Evolutionary conservation across 768 basidiomycete species (phyloP), one percentile per base, ranked within the genome.

Genomic region (Phallus indusiatus): DNA sequence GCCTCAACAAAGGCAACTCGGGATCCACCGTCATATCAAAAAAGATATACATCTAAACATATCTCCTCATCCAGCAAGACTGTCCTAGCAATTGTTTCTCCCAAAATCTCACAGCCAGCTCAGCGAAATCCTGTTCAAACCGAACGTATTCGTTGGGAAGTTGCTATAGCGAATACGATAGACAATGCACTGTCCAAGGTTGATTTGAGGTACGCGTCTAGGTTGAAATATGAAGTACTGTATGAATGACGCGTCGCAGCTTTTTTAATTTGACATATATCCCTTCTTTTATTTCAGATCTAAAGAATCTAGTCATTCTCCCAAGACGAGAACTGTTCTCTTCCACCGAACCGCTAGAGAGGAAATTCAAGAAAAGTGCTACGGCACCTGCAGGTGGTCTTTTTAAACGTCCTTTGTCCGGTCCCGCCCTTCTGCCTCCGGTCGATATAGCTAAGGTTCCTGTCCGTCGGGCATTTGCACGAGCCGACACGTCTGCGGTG

Each of bases 1-100:
- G 85, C 77, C 0, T 82, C 83, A 0, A 76, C 78, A 3, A 81
- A 79, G 57, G 75, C 77, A 3, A 71, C 64, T 28, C 74, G 74
- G 64, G 65, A 64, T 4, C 77, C 72, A 24, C 76, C 76, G 2
- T 64, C 73, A 12, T 79, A 80, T 51, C 79, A 83, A 65, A 76
- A 73, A 65, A 71, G 67, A 65, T 35, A 16, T 33, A 58, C 60
- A 42, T 60, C 64, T 21, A 65, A 61, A 18, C 68, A 61, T 20
- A 61, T 56, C 24, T 65, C 69, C 10, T 68, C 67, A 33, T 65
- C 60, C 47, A 64, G 61, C 64, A 34, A n/a, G 47, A 54, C 12
- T 47, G 21, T 53, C n/a, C n/a, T 10, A 17, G 20, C 33, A 65
- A 57, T 37, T 22, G 37, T 24, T 65, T 61, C 52, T 56, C 69